Evolutionary conservation across 2,329 filamentous ascomycete species (phyloP), one percentile per base, ranked within the genome.

Genomic region (Juglanconis juglandina): DNA sequence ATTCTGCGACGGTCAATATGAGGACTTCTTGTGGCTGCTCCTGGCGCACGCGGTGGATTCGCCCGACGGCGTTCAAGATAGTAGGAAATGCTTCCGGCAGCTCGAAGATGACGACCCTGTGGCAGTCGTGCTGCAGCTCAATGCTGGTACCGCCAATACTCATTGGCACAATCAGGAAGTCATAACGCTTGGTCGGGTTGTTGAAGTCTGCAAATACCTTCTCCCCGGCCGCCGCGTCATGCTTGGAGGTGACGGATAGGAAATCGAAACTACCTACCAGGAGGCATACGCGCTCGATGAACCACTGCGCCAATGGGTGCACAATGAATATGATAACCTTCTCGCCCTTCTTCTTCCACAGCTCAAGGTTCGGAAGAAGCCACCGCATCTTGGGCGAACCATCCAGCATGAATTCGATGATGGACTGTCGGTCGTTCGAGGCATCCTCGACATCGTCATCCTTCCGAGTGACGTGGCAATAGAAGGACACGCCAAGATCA

Each of bases 401-500:
- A 4, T 53, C 24, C 4, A 50, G n/a, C 3, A 60, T 30, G 4
- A 56, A 30, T 17, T 24, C 30, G 39, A 56, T 34, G 47, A 60
- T 56, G 3, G 47, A 37, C 5, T 4, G 3, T 32, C 58, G 34
- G 13, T 47, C 41, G 9, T 4, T 2, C 13, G 58, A 48, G 7
- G 58, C n/a, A 9, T 60, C 2, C 5, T 7, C 4, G 4, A 53
- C 39, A 32, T 60, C 53, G 14, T 34, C n/a, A 3, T 11, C 11
- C 2, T 17, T 6, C 17, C 49, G 44, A 5, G 56, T 58, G 24
- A 58, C 35, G 0, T 14, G 14, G 35, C 56, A 56, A 4, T 56
- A 60, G 33, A 56, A 60, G 9, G 46, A 51, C 48, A 60, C 46
- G 9, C 58, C 58, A 9, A 24, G 7, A 32, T 56, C 58, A 14